These are phyloP conservation scores for Artemisia argyi DNA, from an alignment of 129 eudicot species.

Conservation along the genomic window DNA sequence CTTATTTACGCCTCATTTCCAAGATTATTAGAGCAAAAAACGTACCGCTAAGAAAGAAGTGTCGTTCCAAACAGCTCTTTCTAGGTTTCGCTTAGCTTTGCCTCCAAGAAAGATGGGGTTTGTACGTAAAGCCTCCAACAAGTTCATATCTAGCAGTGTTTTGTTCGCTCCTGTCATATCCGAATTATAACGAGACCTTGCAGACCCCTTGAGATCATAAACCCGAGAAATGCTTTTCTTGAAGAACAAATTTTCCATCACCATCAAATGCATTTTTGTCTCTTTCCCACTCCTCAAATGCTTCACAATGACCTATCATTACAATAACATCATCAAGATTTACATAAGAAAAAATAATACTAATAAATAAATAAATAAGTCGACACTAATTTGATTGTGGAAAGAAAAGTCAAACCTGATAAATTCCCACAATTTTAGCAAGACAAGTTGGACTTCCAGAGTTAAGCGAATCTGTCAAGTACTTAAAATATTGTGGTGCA, in stretches of 20 bases:
- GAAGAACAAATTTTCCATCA: slow-evolving; percentile 90
- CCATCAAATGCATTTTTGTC: slow-evolving; percentile 83
- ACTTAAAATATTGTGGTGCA: slow-evolving; percentile 77
- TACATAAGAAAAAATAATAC: neutral
- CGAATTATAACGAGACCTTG: slow-evolving; percentile 79
- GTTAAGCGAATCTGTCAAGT: slow-evolving; percentile 66
- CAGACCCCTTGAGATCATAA: slow-evolving; percentile 92
- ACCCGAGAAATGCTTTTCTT: slow-evolving; percentile 63
- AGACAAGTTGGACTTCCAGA: slow-evolving; percentile 95
- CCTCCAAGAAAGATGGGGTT: slow-evolving; percentile 89
- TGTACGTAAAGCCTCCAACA: slow-evolving; percentile 77
- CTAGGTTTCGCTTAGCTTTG: slow-evolving; percentile 82
- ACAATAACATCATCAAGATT: neutral
- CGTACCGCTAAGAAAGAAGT: slow-evolving; percentile 91
- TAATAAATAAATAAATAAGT: too few species aligned
- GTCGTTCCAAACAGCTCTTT: slow-evolving; percentile 98
- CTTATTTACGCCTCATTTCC: neutral
- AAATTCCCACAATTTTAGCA: slow-evolving; percentile 90
- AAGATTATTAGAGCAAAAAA: neutral
- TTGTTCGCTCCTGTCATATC: slow-evolving; percentile 68
- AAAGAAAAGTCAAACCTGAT: slow-evolving; percentile 55
- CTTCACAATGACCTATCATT: slow-evolving; percentile 60
- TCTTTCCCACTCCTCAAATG: slow-evolving; percentile 78
- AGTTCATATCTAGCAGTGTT: slow-evolving; percentile 79
- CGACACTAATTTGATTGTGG: neutral